A percentile compares a stretch with the other conserved stretches of the same genome.
Conservation (phyloP, 257 asterid genomes). For the Paraleonurus japonicus region DNA sequence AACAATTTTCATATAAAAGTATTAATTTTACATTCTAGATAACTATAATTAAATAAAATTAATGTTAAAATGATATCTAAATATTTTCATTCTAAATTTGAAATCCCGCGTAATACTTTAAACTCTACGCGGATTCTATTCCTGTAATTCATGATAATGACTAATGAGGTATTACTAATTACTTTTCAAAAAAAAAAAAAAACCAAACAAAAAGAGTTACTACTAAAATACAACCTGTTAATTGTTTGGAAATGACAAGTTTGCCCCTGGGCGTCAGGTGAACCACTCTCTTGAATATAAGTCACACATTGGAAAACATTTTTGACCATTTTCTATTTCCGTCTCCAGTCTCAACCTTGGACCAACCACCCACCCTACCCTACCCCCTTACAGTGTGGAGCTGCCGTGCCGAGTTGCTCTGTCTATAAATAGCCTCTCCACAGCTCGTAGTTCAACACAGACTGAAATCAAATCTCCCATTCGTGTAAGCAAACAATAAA, state of each 20-base stretch:
- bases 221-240: background rate
- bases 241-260: background rate
- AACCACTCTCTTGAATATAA: slow-evolving; percentile 12
- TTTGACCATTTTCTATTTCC: background rate
- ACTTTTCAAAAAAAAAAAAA: too few relatives aligned
- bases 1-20: too few relatives aligned
- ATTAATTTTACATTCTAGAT: too few relatives aligned
- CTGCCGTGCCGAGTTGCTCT: background rate
- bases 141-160: too few relatives aligned
- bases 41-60: too few relatives aligned
- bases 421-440: slow-evolving; percentile 27
- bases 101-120: too few relatives aligned
- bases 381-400: background rate
- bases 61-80: too few relatives aligned
- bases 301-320: background rate
- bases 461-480: slow-evolving; percentile 7
- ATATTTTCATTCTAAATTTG: too few relatives aligned
- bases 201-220: too few relatives aligned
- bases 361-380: background rate
- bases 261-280: slow-evolving; percentile 1
- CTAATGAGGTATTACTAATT: too few relatives aligned
- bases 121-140: too few relatives aligned
- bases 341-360: background rate
- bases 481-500: background rate
- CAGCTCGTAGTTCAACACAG: background rate